Conservation (phyloP, 2,329 filamentous ascomycete species). For the Alternaria alternata region DNA sequence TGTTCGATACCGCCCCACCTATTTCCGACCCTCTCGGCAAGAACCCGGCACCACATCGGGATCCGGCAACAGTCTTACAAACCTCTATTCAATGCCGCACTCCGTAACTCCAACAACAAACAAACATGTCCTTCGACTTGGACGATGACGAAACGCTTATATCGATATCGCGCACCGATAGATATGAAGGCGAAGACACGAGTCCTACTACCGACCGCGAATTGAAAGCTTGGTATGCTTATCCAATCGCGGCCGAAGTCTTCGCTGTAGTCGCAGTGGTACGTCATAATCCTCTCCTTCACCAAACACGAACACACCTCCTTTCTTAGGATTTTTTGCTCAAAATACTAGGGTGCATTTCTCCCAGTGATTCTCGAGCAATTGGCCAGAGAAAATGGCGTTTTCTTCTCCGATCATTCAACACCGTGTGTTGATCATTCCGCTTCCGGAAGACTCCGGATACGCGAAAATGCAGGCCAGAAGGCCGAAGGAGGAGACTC, state of each 20-base stretch:
- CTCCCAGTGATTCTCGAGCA: constrained; percentile 92
- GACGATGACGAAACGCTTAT: constrained; percentile 12
- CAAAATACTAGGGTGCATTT: constrained; percentile 73
- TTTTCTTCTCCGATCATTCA: constrained; percentile 76
- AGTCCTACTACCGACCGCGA: constrained; percentile 83
- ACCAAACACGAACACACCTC: not conserved
- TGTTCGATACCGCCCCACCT: not conserved
- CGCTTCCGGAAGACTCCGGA: constrained; percentile 42
- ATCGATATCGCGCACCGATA: constrained; percentile 1
- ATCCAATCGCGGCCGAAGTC: constrained; percentile 89
- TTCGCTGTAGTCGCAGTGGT: constrained; percentile 91
- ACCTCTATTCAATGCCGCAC: not conserved
- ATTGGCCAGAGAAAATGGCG: constrained; percentile 85
- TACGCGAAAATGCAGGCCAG: constrained; percentile 24
- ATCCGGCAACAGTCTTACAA: not conserved
- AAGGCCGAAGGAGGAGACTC: constrained; percentile 17
- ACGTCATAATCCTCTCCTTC: constrained; percentile 40
- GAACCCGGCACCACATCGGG: constrained; percentile 8
- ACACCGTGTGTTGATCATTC: constrained; percentile 74
- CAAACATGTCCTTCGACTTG: constrained; percentile 24
- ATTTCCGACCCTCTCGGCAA: constrained; percentile 2
- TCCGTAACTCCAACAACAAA: not conserved
- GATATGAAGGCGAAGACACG: constrained; percentile 54
- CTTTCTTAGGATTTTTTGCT: not conserved
- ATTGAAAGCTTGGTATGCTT: constrained; percentile 87